Percentiles rank a stretch among this genome's conserved stretches.
phyloP scores from a whole-genome alignment of 352 stramenopile species.

The Globisporangium perplexum region DNA sequence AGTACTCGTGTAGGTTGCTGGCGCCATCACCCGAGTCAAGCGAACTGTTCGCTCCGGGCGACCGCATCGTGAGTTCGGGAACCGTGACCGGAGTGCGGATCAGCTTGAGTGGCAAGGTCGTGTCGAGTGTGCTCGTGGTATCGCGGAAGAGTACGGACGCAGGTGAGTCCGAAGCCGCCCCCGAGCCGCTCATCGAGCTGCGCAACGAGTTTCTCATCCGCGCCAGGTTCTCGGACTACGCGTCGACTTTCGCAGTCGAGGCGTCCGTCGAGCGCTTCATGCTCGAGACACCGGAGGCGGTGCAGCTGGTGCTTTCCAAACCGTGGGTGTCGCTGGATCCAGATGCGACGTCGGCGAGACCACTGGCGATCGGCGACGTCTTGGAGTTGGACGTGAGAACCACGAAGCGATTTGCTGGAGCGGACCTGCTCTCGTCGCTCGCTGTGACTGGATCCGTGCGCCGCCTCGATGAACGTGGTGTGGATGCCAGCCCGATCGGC shows the following conservation, averaged over 20 bases:
- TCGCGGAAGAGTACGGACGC: conserved; percentile 35
- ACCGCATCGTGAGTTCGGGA: conserved; percentile 68
- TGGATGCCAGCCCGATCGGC: conserved; percentile 22
- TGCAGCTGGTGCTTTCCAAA: conserved; percentile 64
- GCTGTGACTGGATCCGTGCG: conserved; percentile 44
- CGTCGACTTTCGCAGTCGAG: conserved; percentile 63
- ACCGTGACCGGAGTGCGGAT: conserved; percentile 72
- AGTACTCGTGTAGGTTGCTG: conserved; percentile 81
- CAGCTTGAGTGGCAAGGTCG: conserved; percentile 74
- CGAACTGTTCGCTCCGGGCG: conserved; percentile 47
- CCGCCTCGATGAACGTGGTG: conserved; percentile 27
- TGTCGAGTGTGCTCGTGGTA: conserved; percentile 63
- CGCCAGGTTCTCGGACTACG: conserved; percentile 69
- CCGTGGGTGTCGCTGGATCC: conserved; percentile 42
- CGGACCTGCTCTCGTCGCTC: conserved; percentile 31
- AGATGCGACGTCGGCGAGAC: conserved; percentile 3
- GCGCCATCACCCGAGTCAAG: conserved; percentile 9
- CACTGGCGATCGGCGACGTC: conserved; percentile 34
- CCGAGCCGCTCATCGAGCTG: conserved; percentile 69
- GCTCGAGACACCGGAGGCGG: conserved; percentile 25
- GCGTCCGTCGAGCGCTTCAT: conserved; percentile 38
- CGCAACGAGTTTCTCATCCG: no score
- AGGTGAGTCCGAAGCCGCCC: conserved; percentile 37
- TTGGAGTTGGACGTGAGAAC: conserved; percentile 47
- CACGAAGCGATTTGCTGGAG: conserved; percentile 49